Evolutionary conservation across 306 rosid species (phyloP).

Genomic region (Ormosia semicastrata): DNA sequence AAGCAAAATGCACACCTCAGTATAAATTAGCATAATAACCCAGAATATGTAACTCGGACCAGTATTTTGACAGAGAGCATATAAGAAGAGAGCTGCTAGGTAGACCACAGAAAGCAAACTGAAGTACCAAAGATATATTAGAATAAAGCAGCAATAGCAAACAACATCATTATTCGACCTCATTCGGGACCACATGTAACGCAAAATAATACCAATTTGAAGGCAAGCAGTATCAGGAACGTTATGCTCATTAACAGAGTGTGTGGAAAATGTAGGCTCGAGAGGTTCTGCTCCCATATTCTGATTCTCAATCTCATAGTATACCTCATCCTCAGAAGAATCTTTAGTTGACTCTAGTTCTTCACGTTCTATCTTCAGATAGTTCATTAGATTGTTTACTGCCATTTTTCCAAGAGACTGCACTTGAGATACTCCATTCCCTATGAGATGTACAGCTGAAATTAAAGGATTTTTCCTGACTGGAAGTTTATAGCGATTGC

Average conservation of each 20-base stretch:
- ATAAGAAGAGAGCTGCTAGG: slow-evolving; percentile 79
- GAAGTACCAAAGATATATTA: slow-evolving; percentile 83
- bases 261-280: slow-evolving; percentile 67
- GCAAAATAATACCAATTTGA: slow-evolving; percentile 75
- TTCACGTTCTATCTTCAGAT: slow-evolving; percentile 61
- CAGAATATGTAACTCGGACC: slow-evolving; percentile 88
- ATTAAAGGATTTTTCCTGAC: slow-evolving; percentile 59
- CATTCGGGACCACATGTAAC: slow-evolving; percentile 81
- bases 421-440: slow-evolving; percentile 81
- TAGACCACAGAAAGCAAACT: slow-evolving; percentile 84
- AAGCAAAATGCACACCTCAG: slow-evolving; percentile 78
- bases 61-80: slow-evolving; percentile 80
- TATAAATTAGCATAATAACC: slow-evolving; percentile 76
- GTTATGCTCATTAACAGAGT: slow-evolving; percentile 40
- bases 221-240: slow-evolving; percentile 52
- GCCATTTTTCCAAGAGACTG: slow-evolving; percentile 83
- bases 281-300: slow-evolving; percentile 46
- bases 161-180: slow-evolving; percentile 85
- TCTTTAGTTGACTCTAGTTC: slow-evolving; percentile 52
- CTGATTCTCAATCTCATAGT: slow-evolving; percentile 84
- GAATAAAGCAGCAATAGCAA: slow-evolving; percentile 84
- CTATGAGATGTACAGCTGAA: slow-evolving; percentile 73
- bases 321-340: slow-evolving; percentile 56
- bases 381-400: slow-evolving; percentile 64
- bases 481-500: slow-evolving; percentile 34